Percentiles rank a stretch among this genome's conserved stretches.
These are phyloP conservation scores for Liquidambar formosana DNA, from an alignment of 164 flowering plant species.

Conservation along the genomic window DNA sequence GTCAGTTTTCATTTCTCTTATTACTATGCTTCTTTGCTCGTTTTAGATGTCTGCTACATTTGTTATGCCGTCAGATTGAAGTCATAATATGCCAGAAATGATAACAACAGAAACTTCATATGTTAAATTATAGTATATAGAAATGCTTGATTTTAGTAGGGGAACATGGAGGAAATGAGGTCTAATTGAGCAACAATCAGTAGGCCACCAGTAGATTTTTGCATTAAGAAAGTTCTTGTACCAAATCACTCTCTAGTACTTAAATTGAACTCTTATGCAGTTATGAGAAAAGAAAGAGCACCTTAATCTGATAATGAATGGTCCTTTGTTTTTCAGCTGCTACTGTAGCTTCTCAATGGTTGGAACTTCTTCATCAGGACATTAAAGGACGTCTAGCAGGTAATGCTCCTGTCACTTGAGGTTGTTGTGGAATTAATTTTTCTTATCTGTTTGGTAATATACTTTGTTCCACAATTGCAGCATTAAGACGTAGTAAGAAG, in stretches of 20 bases:
- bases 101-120: not conserved
- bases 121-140: not conserved
- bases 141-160: not conserved
- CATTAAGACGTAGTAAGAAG: conserved; percentile 78
- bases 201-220: not conserved
- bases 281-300: not conserved
- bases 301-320: conserved; percentile 11
- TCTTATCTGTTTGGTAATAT: not conserved
- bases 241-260: no score
- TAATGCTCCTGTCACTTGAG: conserved; percentile 15
- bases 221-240: not conserved
- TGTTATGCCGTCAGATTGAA: not conserved
- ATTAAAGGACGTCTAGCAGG: conserved; percentile 88
- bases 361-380: conserved; percentile 85
- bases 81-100: not conserved
- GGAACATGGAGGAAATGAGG: not conserved
- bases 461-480: conserved; percentile 37
- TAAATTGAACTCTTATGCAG: not conserved
- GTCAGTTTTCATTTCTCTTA: conserved; percentile 28
- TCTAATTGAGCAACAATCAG: not conserved
- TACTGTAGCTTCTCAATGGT: conserved; percentile 90
- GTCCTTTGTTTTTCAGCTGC: conserved; percentile 63
- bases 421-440: not conserved
- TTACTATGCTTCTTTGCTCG: not conserved
- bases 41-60: not conserved